A percentile compares a stretch with the other conserved stretches of the same genome.
Conservation (phyloP, 2,329 filamentous ascomycete genomes). For the Talaromyces sp. region DNA sequence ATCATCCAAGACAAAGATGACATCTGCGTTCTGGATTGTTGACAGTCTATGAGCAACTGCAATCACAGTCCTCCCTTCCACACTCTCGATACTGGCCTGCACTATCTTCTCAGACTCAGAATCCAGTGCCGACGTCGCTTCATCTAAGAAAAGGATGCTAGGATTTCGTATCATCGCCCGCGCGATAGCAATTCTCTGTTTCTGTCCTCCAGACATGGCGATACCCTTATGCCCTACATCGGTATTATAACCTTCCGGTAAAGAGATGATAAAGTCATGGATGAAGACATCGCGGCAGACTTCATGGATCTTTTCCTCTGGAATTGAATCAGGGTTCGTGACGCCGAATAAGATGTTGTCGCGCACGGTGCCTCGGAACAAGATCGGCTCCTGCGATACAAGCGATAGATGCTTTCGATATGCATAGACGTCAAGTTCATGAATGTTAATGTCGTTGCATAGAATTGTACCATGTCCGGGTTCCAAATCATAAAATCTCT, state of each 20-base stretch:
- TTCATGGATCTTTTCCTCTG: constrained; percentile 49
- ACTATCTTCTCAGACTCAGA: constrained; percentile 63
- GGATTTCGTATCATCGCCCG: constrained; percentile 73
- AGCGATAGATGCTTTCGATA: constrained; percentile 70
- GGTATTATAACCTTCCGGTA: constrained; percentile 63
- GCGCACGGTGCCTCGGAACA: constrained; percentile 86
- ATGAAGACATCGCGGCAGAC: constrained; percentile 82
- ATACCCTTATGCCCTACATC: constrained; percentile 66
- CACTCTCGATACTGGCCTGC: constrained; percentile 70
- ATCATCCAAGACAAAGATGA: constrained; percentile 71
- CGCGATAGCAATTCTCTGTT: constrained; percentile 75
- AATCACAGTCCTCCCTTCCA: constrained; percentile 64
- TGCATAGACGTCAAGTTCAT: constrained; percentile 73
- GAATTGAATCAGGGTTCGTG: constrained; percentile 65
- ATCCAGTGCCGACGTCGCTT: constrained; percentile 83
- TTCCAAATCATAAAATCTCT: constrained; percentile 62
- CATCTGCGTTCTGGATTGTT: constrained; percentile 72
- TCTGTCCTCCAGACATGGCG: constrained; percentile 78
- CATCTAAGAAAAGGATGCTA: constrained; percentile 79
- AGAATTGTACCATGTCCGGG: constrained; percentile 70
- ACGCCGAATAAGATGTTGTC: constrained; percentile 81
- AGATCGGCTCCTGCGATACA: constrained; percentile 85
- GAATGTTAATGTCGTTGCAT: constrained; percentile 73
- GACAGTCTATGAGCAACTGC: constrained; percentile 82
- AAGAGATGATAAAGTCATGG: constrained; percentile 74